Evolutionary conservation across 1,139 yeast species (phyloP).

Genomic region (Taiozyma sp.): DNA sequence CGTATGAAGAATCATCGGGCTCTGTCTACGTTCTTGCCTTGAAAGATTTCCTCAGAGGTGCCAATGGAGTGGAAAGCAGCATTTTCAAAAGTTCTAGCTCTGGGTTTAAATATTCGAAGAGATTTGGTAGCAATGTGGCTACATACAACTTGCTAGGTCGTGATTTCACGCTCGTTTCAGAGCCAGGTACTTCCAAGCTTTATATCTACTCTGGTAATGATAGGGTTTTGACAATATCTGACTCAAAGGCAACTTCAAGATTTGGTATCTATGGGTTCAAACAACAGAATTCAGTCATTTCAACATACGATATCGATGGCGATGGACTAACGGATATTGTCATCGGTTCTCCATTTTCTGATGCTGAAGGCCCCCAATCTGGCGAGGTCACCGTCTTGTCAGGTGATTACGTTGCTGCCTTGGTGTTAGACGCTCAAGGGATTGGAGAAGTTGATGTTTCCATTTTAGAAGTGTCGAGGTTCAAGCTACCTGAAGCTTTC

Average conservation of each 20-base stretch:
- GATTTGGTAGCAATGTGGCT: constrained; percentile 30
- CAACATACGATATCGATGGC: constrained; percentile 29
- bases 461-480: constrained; percentile 6
- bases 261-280: constrained; percentile 39
- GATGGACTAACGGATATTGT: constrained; percentile 38
- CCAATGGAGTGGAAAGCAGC: not conserved
- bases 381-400: constrained; percentile 39
- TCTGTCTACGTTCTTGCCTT: constrained; percentile 38
- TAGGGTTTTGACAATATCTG: constrained; percentile 22
- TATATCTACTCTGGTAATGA: constrained; percentile 21
- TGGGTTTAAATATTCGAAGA: constrained; percentile 17
- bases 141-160: constrained; percentile 20
- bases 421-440: constrained; percentile 16
- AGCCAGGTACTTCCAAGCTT: constrained; percentile 31
- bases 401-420: constrained; percentile 25
- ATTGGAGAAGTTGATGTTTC: constrained; percentile 14
- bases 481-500: constrained; percentile 22
- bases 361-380: constrained; percentile 30
- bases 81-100: not conserved
- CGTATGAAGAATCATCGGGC: constrained; percentile 37
- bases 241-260: constrained; percentile 14
- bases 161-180: constrained; percentile 30
- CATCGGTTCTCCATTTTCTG: constrained; percentile 39
- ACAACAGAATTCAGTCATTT: constrained; percentile 23
- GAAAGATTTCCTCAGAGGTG: constrained; percentile 8